These are phyloP conservation scores for Leccinellum rugosiceps DNA, from an alignment of 768 basidiomycete species.

Conservation along the genomic window DNA sequence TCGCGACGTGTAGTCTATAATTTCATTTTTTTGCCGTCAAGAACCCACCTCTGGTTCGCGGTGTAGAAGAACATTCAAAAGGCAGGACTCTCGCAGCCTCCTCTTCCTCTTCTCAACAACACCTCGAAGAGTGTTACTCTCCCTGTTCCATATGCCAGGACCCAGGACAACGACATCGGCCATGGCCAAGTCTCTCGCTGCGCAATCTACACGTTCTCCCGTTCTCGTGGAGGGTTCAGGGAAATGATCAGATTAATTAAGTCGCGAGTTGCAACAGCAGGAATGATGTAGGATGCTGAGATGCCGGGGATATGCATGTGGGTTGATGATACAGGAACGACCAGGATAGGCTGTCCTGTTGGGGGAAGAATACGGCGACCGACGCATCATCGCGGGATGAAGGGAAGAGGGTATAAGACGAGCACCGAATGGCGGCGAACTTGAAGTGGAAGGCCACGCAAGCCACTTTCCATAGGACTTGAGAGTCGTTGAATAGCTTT, in stretches of 20 bases:
- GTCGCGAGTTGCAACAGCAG: constrained; percentile 43
- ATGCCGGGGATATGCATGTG: constrained; percentile 67
- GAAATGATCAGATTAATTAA: constrained; percentile 62
- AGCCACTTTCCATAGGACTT: constrained; percentile 31
- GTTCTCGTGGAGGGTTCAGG: constrained; percentile 47
- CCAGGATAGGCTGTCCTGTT: constrained; percentile 31
- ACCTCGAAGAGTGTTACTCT: constrained; percentile 84
- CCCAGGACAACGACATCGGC: constrained; percentile 88
- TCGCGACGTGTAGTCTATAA: constrained; percentile 77
- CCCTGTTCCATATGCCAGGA: constrained; percentile 87
- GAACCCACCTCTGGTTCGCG: constrained; percentile 59
- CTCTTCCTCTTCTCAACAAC: constrained; percentile 61
- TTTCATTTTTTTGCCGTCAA: constrained; percentile 75
- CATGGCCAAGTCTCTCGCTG: constrained; percentile 99
- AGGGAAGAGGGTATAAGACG: constrained; percentile 31
- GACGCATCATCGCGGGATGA: constrained; percentile 43
- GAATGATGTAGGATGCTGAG: constrained; percentile 66
- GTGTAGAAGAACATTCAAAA: constrained; percentile 53
- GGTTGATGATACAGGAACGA: constrained; percentile 58
- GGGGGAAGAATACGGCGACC: constrained; percentile 41
- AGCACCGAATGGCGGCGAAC: constrained; percentile 23
- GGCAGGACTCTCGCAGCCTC: constrained; percentile 46
- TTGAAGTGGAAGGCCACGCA: constrained; percentile 16
- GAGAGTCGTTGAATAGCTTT: constrained; percentile 26
- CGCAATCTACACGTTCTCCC: constrained; percentile 91